Percentiles rank a stretch among this genome's conserved stretches.
These are phyloP conservation scores for Suhomyces sp. DNA, from an alignment of 805 yeast species.

Conservation along the genomic window DNA sequence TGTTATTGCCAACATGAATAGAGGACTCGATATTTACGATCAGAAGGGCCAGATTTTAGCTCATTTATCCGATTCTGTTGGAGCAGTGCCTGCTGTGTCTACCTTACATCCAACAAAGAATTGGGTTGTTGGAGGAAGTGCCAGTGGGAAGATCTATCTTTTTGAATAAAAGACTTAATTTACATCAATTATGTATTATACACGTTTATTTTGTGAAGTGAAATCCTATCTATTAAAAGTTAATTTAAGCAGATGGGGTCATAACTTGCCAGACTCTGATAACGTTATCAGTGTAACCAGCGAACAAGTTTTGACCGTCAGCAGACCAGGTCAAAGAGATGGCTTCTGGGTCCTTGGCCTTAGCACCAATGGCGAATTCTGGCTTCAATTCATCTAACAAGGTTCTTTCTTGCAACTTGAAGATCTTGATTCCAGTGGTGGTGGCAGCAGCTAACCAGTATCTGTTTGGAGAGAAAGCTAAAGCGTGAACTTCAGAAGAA, in stretches of 20 bases:
- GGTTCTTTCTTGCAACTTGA: conserved; percentile 92
- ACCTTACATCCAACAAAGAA: conserved; percentile 81
- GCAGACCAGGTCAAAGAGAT: conserved; percentile 99
- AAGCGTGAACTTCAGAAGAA: conserved; percentile 95
- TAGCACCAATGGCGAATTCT: conserved; percentile 84
- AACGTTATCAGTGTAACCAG: conserved; percentile 99
- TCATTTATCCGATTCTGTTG: conserved; percentile 64
- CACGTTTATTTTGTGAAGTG: conserved; percentile 7
- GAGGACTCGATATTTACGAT: conserved; percentile 79
- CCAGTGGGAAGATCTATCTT: conserved; percentile 84
- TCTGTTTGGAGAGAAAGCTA: conserved; percentile 99
- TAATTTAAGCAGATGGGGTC: conserved; percentile 62
- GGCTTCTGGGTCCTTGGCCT: conserved; percentile 97
- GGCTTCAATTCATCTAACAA: conserved; percentile 97
- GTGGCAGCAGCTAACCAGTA: conserved; percentile 99
- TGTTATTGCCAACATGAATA: conserved; percentile 90
- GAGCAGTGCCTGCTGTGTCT: conserved; percentile 92
- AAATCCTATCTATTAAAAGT: conserved; percentile 1
- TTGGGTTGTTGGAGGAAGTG: conserved; percentile 93
- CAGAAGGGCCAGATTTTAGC: conserved; percentile 77
- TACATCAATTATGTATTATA: conserved; percentile 4
- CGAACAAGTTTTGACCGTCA: conserved; percentile 98
- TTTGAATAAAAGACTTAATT: conserved; percentile 30
- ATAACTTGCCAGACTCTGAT: conserved; percentile 99
- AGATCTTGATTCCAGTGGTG: conserved; percentile 95